A percentile compares a stretch with the other conserved stretches of the same genome.
These are phyloP conservation scores for Oemleria cerasiformis DNA, from an alignment of 306 rosid species.

Conservation along the genomic window DNA sequence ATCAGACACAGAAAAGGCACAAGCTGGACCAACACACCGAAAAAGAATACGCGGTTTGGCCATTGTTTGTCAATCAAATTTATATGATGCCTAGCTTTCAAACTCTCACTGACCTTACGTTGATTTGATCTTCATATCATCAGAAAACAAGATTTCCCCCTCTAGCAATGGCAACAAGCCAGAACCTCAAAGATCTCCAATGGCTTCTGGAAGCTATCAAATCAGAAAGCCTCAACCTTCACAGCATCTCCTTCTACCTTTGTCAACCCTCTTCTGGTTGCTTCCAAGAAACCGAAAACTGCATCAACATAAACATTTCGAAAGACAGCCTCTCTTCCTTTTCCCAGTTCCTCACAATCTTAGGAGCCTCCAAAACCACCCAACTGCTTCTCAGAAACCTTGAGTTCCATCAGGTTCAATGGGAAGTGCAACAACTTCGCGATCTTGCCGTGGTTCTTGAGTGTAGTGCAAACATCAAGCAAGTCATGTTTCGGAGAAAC, in stretches of 20 bases:
- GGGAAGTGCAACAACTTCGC: constrained; percentile 53
- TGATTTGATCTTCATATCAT: background rate
- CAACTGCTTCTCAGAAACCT: constrained; percentile 55
- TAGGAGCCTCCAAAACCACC: constrained; percentile 35
- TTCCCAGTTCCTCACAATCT: constrained; percentile 44
- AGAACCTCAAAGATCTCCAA: constrained; percentile 53
- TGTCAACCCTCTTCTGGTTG: constrained; percentile 65
- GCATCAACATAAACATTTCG: constrained; percentile 65
- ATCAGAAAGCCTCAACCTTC: constrained; percentile 46
- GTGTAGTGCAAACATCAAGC: constrained; percentile 37
- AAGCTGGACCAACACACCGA: constrained; percentile 29
- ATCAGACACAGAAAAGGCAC: constrained; percentile 19
- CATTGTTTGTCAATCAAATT: background rate
- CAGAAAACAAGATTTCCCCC: constrained; percentile 5
- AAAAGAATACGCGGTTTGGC: background rate
- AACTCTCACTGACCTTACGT: background rate
- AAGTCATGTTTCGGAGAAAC: constrained; percentile 61
- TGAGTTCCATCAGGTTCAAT: constrained; percentile 72
- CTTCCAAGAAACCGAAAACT: constrained; percentile 74
- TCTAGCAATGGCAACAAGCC: constrained; percentile 60
- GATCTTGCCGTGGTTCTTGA: constrained; percentile 48
- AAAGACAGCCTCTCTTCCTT: constrained; percentile 47
- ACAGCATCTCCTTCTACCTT: constrained; percentile 77
- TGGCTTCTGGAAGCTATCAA: constrained; percentile 52
- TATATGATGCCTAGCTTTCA: background rate